These are phyloP conservation scores for Pseudocercospora vitis DNA, from an alignment of 2,329 filamentous ascomycete genomes.

Conservation along the genomic window DNA sequence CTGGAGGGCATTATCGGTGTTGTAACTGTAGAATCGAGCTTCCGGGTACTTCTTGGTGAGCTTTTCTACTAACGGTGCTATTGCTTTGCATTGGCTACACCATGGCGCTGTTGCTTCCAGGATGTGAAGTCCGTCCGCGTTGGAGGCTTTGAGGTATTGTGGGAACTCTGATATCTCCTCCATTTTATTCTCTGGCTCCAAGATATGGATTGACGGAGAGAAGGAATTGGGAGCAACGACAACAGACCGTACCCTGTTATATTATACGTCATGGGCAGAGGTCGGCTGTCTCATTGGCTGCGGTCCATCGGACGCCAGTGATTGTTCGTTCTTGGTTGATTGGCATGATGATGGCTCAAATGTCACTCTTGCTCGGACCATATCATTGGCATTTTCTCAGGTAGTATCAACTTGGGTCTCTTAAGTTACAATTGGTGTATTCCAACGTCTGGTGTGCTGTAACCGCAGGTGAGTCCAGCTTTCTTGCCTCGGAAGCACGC, in stretches of 20 bases:
- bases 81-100: constrained; percentile 38
- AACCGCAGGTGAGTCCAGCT: background rate
- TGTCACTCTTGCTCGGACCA: constrained; percentile 1
- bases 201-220: background rate
- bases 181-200: constrained; percentile 23
- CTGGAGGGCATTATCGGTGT: constrained; percentile 34
- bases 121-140: constrained; percentile 33
- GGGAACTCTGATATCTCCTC: constrained; percentile 34
- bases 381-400: too few relatives aligned
- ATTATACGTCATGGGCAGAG: background rate
- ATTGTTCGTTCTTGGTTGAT: background rate
- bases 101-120: constrained; percentile 35
- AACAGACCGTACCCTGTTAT: background rate
- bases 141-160: constrained; percentile 36
- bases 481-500: background rate
- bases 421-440: too few relatives aligned
- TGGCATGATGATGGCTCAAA: background rate
- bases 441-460: too few relatives aligned
- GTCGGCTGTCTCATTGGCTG: background rate
- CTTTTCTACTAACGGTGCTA: constrained; percentile 36
- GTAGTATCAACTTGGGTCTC: too few relatives aligned
- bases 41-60: constrained; percentile 36
- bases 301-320: background rate
- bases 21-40: constrained; percentile 35
- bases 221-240: background rate